Conservation (phyloP, 495 filamentous ascomycete genomes). For the Astrothelium subdiscretum region DNA sequence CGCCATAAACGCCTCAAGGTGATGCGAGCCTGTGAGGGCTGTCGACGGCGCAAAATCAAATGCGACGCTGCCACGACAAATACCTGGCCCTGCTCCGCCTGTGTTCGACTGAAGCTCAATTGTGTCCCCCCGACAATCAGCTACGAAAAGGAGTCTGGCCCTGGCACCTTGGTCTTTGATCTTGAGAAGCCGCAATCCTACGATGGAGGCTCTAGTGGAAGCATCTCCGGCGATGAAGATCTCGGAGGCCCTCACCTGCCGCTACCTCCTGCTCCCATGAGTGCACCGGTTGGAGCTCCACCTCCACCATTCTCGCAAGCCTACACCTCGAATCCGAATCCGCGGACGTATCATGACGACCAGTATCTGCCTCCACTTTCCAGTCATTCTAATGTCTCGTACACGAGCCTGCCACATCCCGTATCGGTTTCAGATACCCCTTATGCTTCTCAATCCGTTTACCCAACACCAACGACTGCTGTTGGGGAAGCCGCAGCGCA, state of each 20-base stretch:
- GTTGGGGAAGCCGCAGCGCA: neutral
- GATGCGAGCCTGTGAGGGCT: constrained; percentile 97
- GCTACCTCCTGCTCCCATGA: neutral
- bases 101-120: constrained; percentile 79
- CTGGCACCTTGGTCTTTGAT: neutral
- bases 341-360: neutral
- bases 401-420: neutral
- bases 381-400: neutral
- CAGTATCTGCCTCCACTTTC: neutral
- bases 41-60: constrained; percentile 81
- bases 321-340: neutral
- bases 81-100: constrained; percentile 94
- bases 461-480: neutral
- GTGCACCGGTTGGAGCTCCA: neutral
- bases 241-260: neutral
- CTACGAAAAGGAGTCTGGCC: constrained; percentile 58
- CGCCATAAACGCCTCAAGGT: constrained; percentile 96
- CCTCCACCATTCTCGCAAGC: neutral
- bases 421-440: neutral
- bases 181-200: neutral
- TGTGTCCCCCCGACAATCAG: constrained; percentile 84
- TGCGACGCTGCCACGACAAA: constrained; percentile 98
- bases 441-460: neutral
- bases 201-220: neutral
- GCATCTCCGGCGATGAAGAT: neutral